A percentile compares a stretch with the other conserved stretches of the same genome.
These are phyloP conservation scores for Acanthamoeba healyi DNA, from an alignment of 208 protist species.

Conservation along the genomic window DNA sequence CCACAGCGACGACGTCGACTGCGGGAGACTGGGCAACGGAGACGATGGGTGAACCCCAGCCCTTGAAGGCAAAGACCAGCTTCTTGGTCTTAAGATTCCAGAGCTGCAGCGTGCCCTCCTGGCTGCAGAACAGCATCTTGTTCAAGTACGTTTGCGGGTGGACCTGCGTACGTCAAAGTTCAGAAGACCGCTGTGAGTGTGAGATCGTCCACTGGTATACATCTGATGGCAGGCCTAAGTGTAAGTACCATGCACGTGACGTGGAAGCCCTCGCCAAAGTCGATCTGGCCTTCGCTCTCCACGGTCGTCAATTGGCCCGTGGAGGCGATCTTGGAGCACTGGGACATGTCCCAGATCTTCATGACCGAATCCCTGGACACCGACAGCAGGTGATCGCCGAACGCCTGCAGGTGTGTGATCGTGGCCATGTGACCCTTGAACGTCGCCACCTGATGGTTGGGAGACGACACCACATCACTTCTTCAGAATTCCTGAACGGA, in stretches of 20 bases:
- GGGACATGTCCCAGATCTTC: slow-evolving; percentile 65
- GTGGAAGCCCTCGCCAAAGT: slow-evolving; percentile 40
- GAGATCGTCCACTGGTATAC: too few relatives aligned
- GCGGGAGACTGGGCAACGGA: slow-evolving; percentile 81
- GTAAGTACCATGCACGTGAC: background rate
- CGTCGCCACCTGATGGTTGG: background rate
- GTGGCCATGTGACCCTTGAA: slow-evolving; percentile 18
- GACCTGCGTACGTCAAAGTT: background rate
- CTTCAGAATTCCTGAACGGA: background rate
- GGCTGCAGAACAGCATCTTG: slow-evolving; percentile 83
- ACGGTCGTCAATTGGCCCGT: background rate
- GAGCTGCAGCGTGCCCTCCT: slow-evolving; percentile 78
- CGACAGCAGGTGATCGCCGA: slow-evolving; percentile 27
- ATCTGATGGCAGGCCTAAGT: too few relatives aligned
- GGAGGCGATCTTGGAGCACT: background rate
- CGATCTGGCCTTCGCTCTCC: background rate
- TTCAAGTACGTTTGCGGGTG: slow-evolving; percentile 84
- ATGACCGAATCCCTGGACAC: background rate
- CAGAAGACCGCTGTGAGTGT: too few relatives aligned
- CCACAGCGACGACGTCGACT: slow-evolving; percentile 83
- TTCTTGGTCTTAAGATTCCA: slow-evolving; percentile 84
- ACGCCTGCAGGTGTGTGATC: slow-evolving; percentile 17
- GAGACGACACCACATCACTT: background rate
- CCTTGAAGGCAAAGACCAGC: slow-evolving; percentile 72
- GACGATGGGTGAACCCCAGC: slow-evolving; percentile 43